Evolutionary conservation across 2,329 filamentous ascomycete species (phyloP).

Genomic region (Huntiella bhutanensis): DNA sequence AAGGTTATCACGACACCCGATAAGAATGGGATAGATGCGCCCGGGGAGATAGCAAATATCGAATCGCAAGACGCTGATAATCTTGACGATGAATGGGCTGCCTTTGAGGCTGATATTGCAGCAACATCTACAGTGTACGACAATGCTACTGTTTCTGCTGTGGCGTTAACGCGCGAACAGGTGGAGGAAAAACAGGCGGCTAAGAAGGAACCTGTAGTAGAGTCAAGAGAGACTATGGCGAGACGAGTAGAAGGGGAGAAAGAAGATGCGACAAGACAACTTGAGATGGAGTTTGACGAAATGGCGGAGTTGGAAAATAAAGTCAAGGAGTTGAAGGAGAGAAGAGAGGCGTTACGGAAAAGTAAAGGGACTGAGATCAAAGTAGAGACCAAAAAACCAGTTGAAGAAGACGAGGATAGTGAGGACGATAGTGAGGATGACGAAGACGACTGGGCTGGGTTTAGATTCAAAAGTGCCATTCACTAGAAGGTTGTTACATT

Average conservation of each 20-base stretch:
- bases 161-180: conserved; percentile 46
- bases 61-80: conserved; percentile 15
- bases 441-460: conserved; percentile 40
- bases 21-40: not conserved
- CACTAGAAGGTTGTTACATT: not conserved
- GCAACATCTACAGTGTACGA: conserved; percentile 20
- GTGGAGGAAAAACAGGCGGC: conserved; percentile 34
- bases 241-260: conserved; percentile 42
- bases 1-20: conserved; percentile 8
- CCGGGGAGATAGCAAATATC: not conserved
- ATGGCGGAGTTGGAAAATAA: conserved; percentile 64
- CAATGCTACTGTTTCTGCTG: conserved; percentile 45
- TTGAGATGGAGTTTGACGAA: conserved; percentile 64
- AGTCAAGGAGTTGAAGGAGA: conserved; percentile 25
- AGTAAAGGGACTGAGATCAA: conserved; percentile 13
- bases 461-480: conserved; percentile 16
- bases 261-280: conserved; percentile 53
- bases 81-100: conserved; percentile 69
- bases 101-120: conserved; percentile 69
- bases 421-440: conserved; percentile 33
- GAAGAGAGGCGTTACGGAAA: conserved; percentile 12
- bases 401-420: conserved; percentile 29
- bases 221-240: conserved; percentile 8
- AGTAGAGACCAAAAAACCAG: conserved; percentile 20
- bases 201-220: conserved; percentile 31